These are phyloP conservation scores for Chalciporus chontae DNA, from an alignment of 768 basidiomycete species.

Conservation along the genomic window DNA sequence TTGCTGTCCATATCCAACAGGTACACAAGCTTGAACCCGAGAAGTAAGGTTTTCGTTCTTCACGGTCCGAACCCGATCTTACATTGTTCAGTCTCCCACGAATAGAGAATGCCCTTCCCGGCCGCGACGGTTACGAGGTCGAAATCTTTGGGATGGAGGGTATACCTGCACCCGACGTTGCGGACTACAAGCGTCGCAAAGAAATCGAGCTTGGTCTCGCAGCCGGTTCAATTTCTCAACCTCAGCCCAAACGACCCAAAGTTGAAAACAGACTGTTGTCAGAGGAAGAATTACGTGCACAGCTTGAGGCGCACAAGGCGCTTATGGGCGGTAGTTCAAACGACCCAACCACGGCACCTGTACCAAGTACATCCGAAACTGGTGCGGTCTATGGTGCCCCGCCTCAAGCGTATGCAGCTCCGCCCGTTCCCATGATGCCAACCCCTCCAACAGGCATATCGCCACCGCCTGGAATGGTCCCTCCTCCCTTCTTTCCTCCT, in stretches of 20 bases:
- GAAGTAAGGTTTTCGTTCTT: constrained; percentile 32
- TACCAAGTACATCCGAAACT: constrained; percentile 36
- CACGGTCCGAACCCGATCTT: constrained; percentile 4
- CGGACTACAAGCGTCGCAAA: constrained; percentile 93
- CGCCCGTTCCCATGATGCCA: constrained; percentile 33
- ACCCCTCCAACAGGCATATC: constrained; percentile 29
- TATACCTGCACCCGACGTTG: constrained; percentile 89
- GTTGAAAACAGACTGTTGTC: constrained; percentile 72
- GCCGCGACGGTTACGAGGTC: constrained; percentile 95
- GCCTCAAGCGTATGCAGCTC: constrained; percentile 62
- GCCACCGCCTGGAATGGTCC: constrained; percentile 38
- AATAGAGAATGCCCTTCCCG: constrained; percentile 94
- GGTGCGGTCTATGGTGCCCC: constrained; percentile 70
- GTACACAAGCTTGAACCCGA: constrained; percentile 99
- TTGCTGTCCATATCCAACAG: constrained; percentile 97
- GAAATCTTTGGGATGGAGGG: constrained; percentile 99
- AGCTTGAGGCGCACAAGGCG: constrained; percentile 86
- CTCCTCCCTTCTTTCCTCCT: constrained; percentile 39
- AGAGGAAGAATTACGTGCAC: constrained; percentile 80
- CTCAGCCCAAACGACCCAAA: constrained; percentile 77
- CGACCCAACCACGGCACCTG: constrained; percentile 29
- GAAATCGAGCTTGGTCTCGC: constrained; percentile 89
- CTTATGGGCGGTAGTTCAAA: constrained; percentile 70
- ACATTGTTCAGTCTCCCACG: constrained; percentile 57
- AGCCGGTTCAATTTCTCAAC: constrained; percentile 78